Evolutionary conservation across 306 rosid species (phyloP).

Genomic region (Hippophae rhamnoides): DNA sequence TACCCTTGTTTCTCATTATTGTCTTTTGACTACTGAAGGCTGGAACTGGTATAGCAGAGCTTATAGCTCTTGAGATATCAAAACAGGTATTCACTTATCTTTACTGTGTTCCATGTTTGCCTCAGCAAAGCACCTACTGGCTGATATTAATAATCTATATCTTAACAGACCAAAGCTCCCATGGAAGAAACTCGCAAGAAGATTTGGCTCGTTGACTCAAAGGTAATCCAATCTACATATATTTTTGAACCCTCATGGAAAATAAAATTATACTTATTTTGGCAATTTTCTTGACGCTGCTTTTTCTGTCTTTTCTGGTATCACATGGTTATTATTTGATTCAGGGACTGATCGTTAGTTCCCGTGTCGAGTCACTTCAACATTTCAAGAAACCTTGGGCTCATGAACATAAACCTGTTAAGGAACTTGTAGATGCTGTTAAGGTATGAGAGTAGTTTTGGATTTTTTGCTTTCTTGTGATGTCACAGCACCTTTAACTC

Average conservation of each 20-base stretch:
- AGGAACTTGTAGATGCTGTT: conserved; percentile 66
- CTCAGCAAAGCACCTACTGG: conserved; percentile 7
- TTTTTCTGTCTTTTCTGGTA: neutral
- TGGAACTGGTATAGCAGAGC: conserved; percentile 98
- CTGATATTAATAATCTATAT: conserved; percentile 1
- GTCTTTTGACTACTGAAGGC: conserved; percentile 56
- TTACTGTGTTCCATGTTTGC: neutral
- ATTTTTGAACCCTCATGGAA: neutral
- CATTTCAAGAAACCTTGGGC: conserved; percentile 98
- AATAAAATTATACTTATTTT: conserved; percentile 4
- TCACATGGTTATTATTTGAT: conserved; percentile 18
- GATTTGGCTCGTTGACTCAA: conserved; percentile 96
- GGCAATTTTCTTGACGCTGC: neutral
- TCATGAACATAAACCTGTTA: conserved; percentile 79
- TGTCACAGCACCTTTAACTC: neutral
- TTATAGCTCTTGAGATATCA: conserved; percentile 91
- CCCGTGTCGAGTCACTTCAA: conserved; percentile 75
- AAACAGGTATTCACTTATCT: conserved; percentile 51
- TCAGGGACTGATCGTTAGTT: conserved; percentile 80
- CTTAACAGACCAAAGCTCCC: conserved; percentile 61
- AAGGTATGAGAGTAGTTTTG: conserved; percentile 37
- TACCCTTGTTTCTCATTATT: conserved; percentile 22
- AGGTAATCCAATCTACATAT: conserved; percentile 32
- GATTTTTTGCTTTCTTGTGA: neutral
- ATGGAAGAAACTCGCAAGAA: conserved; percentile 82